Conservation (phyloP, 306 rosid genomes). For the Potentilla sterilis region DNA sequence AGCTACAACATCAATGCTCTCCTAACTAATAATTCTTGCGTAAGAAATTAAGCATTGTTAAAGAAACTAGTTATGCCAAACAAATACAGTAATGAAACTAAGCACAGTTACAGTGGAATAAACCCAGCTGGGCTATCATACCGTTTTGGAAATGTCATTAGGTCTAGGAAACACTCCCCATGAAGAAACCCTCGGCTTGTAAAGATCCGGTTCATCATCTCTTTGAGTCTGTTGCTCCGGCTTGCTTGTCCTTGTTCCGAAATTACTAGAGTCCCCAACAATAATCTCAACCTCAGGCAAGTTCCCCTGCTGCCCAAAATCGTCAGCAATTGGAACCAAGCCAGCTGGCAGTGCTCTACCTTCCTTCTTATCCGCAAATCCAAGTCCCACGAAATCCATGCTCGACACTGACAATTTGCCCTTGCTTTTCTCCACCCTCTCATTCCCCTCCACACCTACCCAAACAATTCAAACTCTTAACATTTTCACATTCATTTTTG, state of each 20-base stretch:
- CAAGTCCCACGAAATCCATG: conserved; percentile 82
- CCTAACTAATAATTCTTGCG: too few species aligned
- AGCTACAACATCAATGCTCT: background rate
- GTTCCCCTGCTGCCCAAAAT: conserved; percentile 41
- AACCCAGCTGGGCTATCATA: conserved; percentile 31
- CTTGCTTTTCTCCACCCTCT: conserved; percentile 35
- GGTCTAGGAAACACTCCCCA: conserved; percentile 99
- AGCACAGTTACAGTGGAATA: background rate
- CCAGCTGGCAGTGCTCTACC: conserved; percentile 75
- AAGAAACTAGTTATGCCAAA: background rate
- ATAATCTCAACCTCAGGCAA: conserved; percentile 78
- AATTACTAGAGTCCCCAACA: conserved; percentile 65
- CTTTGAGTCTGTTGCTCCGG: conserved; percentile 36
- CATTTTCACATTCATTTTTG: conserved; percentile 8
- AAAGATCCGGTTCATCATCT: conserved; percentile 47
- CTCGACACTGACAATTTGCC: conserved; percentile 60
- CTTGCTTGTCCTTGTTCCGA: conserved; percentile 33
- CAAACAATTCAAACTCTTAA: conserved; percentile 20
- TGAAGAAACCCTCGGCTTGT: conserved; percentile 88
- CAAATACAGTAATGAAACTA: background rate
- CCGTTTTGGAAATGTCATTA: conserved; percentile 76
- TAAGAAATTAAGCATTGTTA: too few species aligned
- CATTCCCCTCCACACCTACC: conserved; percentile 39
- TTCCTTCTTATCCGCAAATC: conserved; percentile 70
- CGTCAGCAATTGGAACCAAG: conserved; percentile 64